Conservation (phyloP, 2,329 filamentous ascomycete genomes). For the Zopfia rhizophila region DNA sequence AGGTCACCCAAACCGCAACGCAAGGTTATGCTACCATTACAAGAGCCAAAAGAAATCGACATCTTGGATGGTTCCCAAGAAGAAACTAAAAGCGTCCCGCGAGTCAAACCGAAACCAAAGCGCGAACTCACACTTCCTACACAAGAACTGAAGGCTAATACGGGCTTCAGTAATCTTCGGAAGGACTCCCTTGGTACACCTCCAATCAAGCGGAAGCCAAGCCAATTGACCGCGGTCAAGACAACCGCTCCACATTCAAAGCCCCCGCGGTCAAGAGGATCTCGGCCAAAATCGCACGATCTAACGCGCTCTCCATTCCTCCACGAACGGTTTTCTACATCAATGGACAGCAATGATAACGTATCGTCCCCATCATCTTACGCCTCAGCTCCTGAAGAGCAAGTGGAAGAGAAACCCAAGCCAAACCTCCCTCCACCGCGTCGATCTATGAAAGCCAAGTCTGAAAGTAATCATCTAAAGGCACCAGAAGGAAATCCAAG, state of each 20-base stretch:
- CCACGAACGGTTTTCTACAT: conserved; percentile 35
- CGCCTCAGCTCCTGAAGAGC: conserved; percentile 47
- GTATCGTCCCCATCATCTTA: conserved; percentile 46
- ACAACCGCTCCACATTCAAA: conserved; percentile 30
- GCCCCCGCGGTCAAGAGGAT: conserved; percentile 26
- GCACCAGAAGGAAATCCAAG: conserved; percentile 1
- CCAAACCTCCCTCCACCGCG: conserved; percentile 50
- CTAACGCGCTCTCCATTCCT: conserved; percentile 26
- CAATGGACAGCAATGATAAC: conserved; percentile 37
- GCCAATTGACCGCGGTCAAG: conserved; percentile 32
- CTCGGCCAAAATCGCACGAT: conserved; percentile 37
- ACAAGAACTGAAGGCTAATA: conserved; percentile 25
- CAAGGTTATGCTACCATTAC: conserved; percentile 39
- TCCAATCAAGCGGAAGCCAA: conserved; percentile 37
- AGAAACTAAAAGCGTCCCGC: conserved; percentile 35
- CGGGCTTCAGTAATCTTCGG: conserved; percentile 29
- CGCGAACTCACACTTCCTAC: conserved; percentile 28
- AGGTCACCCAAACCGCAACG: conserved; percentile 56
- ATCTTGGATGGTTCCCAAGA: conserved; percentile 24
- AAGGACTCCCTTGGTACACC: conserved; percentile 38
- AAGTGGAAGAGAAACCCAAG: conserved; percentile 42
- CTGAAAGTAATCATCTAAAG: too few relatives aligned
- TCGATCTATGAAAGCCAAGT: conserved; percentile 31
- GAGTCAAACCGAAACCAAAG: conserved; percentile 45
- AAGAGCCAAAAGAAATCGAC: conserved; percentile 33